Conservation (phyloP, 169 alveolate species). For the Plasmodium gaboni region DNA sequence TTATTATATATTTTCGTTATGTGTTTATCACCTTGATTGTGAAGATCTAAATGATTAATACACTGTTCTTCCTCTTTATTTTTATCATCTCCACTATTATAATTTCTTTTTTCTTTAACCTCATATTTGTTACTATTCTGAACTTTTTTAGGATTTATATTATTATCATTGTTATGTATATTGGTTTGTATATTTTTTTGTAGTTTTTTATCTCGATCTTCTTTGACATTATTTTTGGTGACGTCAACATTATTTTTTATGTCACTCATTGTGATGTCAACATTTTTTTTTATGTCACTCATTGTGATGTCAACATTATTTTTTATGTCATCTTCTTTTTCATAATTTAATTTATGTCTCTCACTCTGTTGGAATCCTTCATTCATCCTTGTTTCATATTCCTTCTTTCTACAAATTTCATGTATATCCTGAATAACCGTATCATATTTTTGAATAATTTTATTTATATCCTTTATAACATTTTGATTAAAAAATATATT, state of each 20-base stretch:
- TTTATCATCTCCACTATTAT: too few relatives aligned
- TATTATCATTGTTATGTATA: too few relatives aligned
- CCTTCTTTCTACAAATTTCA: background rate
- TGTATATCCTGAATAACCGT: slow-evolving; percentile 26
- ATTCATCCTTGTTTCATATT: background rate
- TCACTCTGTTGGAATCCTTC: background rate
- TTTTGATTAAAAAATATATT: slow-evolving; percentile 50
- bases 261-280: background rate
- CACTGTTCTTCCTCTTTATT: too few relatives aligned
- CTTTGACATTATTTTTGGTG: background rate
- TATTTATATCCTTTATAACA: slow-evolving; percentile 11
- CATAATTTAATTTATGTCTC: background rate
- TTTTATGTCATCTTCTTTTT: background rate
- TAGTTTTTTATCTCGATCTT: background rate
- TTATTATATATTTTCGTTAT: too few relatives aligned
- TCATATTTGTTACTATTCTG: too few relatives aligned
- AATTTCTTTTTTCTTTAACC: too few relatives aligned
- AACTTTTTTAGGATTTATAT: too few relatives aligned
- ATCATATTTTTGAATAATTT: slow-evolving; percentile 13
- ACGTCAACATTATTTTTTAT: background rate
- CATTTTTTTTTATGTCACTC: background rate
- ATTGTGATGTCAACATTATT: background rate
- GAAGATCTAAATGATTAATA: too few relatives aligned
- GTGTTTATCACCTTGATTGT: too few relatives aligned
- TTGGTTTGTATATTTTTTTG: too few relatives aligned